Conservation (phyloP, 495 filamentous ascomycete genomes). For the Articulospora tetracladia region DNA sequence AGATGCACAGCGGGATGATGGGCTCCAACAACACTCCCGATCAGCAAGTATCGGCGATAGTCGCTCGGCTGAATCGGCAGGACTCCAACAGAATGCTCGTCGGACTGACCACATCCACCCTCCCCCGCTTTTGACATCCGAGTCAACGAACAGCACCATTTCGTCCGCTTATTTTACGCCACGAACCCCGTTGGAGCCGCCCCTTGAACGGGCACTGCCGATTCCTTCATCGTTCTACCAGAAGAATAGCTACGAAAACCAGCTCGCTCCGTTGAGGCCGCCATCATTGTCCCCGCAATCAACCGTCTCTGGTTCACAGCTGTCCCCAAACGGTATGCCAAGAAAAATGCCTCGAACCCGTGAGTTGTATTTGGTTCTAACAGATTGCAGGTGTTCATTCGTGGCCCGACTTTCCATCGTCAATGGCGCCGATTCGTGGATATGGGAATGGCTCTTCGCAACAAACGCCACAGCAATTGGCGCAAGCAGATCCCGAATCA, state of each 20-base stretch:
- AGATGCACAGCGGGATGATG: slow-evolving; percentile 19
- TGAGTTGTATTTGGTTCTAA: too few species aligned
- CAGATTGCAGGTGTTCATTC: neutral
- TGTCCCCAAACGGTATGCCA: slow-evolving; percentile 22
- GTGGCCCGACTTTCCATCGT: slow-evolving; percentile 15
- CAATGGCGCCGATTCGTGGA: slow-evolving; percentile 16
- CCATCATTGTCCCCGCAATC: slow-evolving; percentile 26
- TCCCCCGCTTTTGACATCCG: slow-evolving; percentile 17
- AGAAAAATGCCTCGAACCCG: neutral
- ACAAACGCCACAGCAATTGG: neutral
- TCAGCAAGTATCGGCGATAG: slow-evolving; percentile 6
- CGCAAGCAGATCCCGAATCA: slow-evolving; percentile 1
- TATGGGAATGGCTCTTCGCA: slow-evolving; percentile 3
- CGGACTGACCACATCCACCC: slow-evolving; percentile 13
- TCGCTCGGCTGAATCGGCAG: slow-evolving; percentile 6
- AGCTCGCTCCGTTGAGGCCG: slow-evolving; percentile 24
- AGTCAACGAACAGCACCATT: slow-evolving; percentile 18
- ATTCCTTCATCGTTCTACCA: slow-evolving; percentile 22
- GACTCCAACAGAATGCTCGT: slow-evolving; percentile 16
- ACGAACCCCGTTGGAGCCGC: slow-evolving; percentile 23
- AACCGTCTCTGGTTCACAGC: slow-evolving; percentile 3
- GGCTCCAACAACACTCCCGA: slow-evolving; percentile 14
- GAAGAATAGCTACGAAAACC: slow-evolving; percentile 21
- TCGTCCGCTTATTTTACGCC: slow-evolving; percentile 22
- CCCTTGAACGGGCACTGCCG: slow-evolving; percentile 23